phyloP scores from a whole-genome alignment of 305 asterid genomes.

The Ilex paraguariensis region DNA sequence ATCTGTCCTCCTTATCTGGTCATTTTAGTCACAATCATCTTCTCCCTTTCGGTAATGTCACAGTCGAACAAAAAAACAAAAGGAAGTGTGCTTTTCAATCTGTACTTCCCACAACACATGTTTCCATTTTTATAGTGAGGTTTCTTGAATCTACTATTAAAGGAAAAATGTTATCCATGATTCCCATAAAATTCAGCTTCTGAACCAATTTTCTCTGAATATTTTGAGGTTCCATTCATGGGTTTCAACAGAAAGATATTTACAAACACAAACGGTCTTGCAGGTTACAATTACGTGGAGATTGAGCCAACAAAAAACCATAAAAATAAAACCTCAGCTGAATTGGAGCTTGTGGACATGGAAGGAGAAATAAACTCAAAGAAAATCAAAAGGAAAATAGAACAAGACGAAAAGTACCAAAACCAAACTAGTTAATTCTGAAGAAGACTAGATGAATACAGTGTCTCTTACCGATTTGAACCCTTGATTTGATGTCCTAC shows the following conservation, averaged over 20 bases:
- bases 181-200: background rate
- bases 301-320: too few relatives aligned
- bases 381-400: too few relatives aligned
- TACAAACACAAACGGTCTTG: conserved; percentile 2
- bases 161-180: conserved; percentile 5
- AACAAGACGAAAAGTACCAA: too few relatives aligned
- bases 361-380: too few relatives aligned
- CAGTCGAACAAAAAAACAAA: conserved; percentile 4
- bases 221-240: background rate
- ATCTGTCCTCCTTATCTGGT: conserved; percentile 11
- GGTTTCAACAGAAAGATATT: conserved; percentile 8
- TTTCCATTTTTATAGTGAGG: conserved; percentile 2
- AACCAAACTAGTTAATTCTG: background rate
- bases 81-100: too few relatives aligned
- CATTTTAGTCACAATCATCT: background rate
- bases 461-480: too few relatives aligned
- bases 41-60: conserved; percentile 8
- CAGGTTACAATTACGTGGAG: background rate
- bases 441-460: background rate
- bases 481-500: background rate
- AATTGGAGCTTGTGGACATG: too few relatives aligned
- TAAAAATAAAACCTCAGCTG: too few relatives aligned
- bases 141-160: conserved; percentile 5
- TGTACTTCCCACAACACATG: conserved; percentile 4
- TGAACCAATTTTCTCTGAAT: too few relatives aligned